Conservation (phyloP, 139 green algal genomes). For the Chlamydomonas applanata region DNA sequence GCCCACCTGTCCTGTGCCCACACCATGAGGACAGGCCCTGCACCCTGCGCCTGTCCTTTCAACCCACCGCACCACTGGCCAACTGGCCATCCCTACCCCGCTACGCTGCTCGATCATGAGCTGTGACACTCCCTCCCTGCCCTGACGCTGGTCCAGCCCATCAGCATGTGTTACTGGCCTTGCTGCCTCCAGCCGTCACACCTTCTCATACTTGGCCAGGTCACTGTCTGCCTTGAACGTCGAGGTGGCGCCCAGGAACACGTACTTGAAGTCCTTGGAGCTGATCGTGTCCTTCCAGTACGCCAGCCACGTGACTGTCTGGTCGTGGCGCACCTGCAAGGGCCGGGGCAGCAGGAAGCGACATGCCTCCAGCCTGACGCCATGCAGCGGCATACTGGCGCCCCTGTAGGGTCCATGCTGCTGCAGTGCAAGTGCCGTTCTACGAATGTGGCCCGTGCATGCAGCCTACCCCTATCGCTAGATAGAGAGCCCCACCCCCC, state of each 20-base stretch:
- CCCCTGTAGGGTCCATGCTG: no score
- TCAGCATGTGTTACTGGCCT: no score
- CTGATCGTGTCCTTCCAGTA: slow-evolving; percentile 96
- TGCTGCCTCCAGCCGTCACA: slow-evolving; percentile 6
- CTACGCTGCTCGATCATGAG: not conserved
- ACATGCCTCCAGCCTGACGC: no score
- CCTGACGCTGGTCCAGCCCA: not conserved
- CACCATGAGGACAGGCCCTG: no score
- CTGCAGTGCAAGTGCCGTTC: no score
- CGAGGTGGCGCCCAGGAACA: slow-evolving; percentile 91
- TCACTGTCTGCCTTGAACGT: slow-evolving; percentile 92
- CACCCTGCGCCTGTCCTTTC: no score
- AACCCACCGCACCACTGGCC: no score
- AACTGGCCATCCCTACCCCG: not conserved
- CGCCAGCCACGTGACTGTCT: slow-evolving; percentile 96
- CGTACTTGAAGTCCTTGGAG: slow-evolving; percentile 90
- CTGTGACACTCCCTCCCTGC: not conserved
- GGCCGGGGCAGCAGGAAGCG: not conserved
- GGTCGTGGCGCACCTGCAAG: slow-evolving; percentile 77
- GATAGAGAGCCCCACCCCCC: no score
- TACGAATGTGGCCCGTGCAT: no score
- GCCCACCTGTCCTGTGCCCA: no score
- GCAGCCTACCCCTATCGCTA: no score
- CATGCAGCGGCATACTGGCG: no score
- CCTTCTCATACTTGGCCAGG: slow-evolving; percentile 97